phyloP scores from a whole-genome alignment of 106 monocot species.

The Alisma plantagoaquatica region DNA sequence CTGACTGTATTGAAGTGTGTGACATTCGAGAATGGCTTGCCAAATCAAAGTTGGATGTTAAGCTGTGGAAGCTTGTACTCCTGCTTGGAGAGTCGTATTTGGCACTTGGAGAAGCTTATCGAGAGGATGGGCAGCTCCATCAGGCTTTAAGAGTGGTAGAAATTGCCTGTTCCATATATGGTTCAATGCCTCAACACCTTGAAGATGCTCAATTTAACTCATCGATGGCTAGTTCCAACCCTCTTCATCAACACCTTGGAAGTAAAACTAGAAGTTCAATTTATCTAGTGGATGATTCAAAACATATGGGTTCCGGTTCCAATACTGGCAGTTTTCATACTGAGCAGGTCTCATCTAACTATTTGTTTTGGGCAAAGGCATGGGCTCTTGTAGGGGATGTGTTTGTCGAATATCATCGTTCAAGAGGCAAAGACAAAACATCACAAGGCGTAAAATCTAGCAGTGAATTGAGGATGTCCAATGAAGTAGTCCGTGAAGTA shows the following conservation, averaged over 20 bases:
- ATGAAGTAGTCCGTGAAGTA: constrained; percentile 89
- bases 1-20: constrained; percentile 93
- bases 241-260: constrained; percentile 18
- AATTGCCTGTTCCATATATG: constrained; percentile 88
- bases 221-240: constrained; percentile 46
- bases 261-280: constrained; percentile 9
- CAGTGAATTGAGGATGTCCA: constrained; percentile 59
- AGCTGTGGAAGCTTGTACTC: constrained; percentile 96
- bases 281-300: constrained; percentile 13
- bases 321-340: constrained; percentile 16
- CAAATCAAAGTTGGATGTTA: constrained; percentile 84
- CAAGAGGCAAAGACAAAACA: constrained; percentile 22
- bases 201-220: constrained; percentile 80
- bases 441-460: constrained; percentile 24
- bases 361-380: constrained; percentile 84
- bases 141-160: constrained; percentile 77
- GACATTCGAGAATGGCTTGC: constrained; percentile 95
- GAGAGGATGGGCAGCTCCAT: constrained; percentile 60
- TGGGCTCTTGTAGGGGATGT: constrained; percentile 96
- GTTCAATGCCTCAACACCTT: constrained; percentile 91
- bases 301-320: constrained; percentile 9
- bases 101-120: constrained; percentile 88
- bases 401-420: constrained; percentile 58
- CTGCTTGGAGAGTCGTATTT: constrained; percentile 96
- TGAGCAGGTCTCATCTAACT: constrained; percentile 26